Conservation (phyloP, 148 eudicot species). For the Oxyria digyna region DNA sequence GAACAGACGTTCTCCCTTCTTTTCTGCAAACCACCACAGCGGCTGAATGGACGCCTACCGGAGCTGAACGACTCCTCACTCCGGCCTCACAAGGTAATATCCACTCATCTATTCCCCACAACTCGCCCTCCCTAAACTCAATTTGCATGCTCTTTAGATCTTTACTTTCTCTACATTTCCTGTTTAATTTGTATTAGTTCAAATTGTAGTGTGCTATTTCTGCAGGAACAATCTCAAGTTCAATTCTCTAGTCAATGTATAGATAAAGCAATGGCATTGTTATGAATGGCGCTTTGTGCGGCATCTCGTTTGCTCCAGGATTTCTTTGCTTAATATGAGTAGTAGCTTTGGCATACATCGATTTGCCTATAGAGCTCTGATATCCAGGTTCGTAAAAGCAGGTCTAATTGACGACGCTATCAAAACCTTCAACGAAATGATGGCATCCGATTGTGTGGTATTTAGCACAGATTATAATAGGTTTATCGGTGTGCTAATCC, state of each 20-base stretch:
- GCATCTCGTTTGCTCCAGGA: conserved; percentile 27
- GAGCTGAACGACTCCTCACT: too few relatives aligned
- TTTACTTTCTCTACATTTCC: too few relatives aligned
- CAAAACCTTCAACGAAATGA: conserved; percentile 80
- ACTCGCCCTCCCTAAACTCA: too few relatives aligned
- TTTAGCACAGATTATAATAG: conserved; percentile 83
- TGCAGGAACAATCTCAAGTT: neutral
- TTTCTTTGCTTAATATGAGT: conserved; percentile 55
- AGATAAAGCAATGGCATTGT: conserved; percentile 12
- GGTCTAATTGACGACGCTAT: conserved; percentile 72
- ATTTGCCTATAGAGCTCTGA: conserved; percentile 59
- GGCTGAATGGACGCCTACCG: too few relatives aligned
- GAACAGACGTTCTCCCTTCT: too few relatives aligned
- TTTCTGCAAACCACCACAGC: too few relatives aligned
- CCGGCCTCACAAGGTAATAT: too few relatives aligned
- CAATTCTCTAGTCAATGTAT: neutral
- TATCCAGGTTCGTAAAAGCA: conserved; percentile 68
- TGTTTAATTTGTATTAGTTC: neutral
- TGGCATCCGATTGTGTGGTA: conserved; percentile 63
- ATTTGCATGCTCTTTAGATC: too few relatives aligned
- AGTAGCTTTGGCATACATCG: conserved; percentile 55
- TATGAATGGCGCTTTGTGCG: conserved; percentile 28
- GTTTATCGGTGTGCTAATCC: conserved; percentile 71
- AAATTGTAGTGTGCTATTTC: neutral
- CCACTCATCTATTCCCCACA: too few relatives aligned